phyloP scores from a whole-genome alignment of 768 basidiomycete species.

The Hemileccinum rubropunctum region DNA sequence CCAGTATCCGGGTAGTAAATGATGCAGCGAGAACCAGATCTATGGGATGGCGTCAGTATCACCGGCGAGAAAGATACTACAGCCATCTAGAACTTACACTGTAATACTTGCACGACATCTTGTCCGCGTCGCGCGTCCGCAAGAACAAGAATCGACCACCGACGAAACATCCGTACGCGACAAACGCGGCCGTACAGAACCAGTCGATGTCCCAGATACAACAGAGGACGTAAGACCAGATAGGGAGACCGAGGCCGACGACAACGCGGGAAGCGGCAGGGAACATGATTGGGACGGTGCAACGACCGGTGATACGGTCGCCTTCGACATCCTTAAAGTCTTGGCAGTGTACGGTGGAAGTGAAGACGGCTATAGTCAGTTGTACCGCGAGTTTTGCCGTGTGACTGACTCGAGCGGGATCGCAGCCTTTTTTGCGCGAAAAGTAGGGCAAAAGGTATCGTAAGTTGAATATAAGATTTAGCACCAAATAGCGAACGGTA shows the following conservation, averaged over 20 bases:
- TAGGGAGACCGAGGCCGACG: slow-evolving; percentile 32
- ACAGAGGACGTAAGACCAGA: slow-evolving; percentile 38
- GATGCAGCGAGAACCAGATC: slow-evolving; percentile 37
- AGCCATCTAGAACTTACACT: slow-evolving; percentile 29
- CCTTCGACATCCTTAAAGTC: slow-evolving; percentile 47
- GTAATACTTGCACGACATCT: slow-evolving; percentile 36
- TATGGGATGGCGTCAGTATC: slow-evolving; percentile 8
- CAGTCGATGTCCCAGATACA: slow-evolving; percentile 35
- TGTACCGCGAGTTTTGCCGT: slow-evolving; percentile 31
- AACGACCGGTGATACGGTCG: slow-evolving; percentile 36
- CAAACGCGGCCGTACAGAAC: slow-evolving; percentile 25
- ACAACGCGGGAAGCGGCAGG: slow-evolving; percentile 36
- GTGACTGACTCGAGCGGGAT: slow-evolving; percentile 24
- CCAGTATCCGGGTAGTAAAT: slow-evolving; percentile 37
- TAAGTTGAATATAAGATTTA: neutral
- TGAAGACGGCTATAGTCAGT: slow-evolving; percentile 38
- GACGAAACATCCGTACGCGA: slow-evolving; percentile 32
- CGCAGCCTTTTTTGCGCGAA: slow-evolving; percentile 14
- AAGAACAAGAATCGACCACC: slow-evolving; percentile 33
- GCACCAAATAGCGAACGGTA: neutral
- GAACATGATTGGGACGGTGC: slow-evolving; percentile 44
- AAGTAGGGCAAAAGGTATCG: neutral
- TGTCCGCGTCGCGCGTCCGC: slow-evolving; percentile 29
- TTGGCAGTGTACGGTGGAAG: slow-evolving; percentile 49
- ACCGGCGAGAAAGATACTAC: neutral